Evolutionary conservation across 2,329 filamentous ascomycete genomes (phyloP).

Genomic region (Remersonia thermophila): DNA sequence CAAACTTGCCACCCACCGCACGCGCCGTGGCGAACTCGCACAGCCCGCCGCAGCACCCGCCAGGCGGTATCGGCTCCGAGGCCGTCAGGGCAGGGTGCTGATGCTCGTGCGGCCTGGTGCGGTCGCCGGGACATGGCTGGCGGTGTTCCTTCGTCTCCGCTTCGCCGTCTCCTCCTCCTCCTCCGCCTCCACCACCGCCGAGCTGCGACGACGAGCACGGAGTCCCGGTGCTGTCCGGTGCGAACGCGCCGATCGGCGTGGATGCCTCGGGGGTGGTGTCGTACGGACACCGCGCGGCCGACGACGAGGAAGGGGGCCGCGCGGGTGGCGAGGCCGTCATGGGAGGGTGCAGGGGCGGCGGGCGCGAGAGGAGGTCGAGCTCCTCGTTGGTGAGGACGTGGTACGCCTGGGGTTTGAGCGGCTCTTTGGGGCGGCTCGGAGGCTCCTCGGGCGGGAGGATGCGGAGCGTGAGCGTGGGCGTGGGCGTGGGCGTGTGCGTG

Average conservation of each 20-base stretch:
- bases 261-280: too few relatives aligned
- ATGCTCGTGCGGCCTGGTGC: too few relatives aligned
- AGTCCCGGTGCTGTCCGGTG: too few relatives aligned
- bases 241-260: too few relatives aligned
- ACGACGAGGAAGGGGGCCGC: not conserved
- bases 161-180: too few relatives aligned
- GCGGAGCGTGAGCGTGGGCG: conserved; percentile 1
- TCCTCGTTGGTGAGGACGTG: conserved; percentile 6
- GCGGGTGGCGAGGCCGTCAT: conserved; percentile 1
- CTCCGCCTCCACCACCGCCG: too few relatives aligned
- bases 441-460: not conserved
- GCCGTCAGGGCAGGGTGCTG: not conserved
- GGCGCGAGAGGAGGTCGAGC: conserved; percentile 7
- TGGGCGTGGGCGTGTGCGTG: too few relatives aligned
- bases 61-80: too few relatives aligned
- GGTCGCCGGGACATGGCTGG: too few relatives aligned
- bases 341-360: not conserved
- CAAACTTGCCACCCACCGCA: conserved; percentile 3
- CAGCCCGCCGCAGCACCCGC: conserved; percentile 3
- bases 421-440: not conserved
- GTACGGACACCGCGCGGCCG: too few relatives aligned
- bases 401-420: not conserved
- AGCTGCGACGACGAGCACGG: too few relatives aligned
- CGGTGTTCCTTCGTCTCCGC: too few relatives aligned
- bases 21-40: conserved; percentile 5